Evolutionary conservation across 345 rosid genomes (phyloP), one percentile per base, ranked within the genome.

Genomic region (Trapa bicornis): DNA sequence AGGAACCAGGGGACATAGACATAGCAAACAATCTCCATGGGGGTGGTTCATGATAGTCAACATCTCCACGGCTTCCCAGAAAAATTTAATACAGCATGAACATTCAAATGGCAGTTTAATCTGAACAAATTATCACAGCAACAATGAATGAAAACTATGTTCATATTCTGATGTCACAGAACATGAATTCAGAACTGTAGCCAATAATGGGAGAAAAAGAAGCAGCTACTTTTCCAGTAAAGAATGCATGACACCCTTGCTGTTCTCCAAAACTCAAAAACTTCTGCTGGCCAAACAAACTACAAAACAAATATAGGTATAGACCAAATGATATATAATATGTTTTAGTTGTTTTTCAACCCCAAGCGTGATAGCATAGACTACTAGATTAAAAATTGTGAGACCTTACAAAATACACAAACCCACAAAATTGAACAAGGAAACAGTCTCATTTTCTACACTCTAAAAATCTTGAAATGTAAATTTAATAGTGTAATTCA

Each of bases 31-130:
- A 67, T 88, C 81, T 0, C 97, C 96, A 64, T 93, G 92, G 10
- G 96, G 98, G 66, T 88, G 94, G 79, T 93, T 93, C 94, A 90
- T 87, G 5, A 61, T 41, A 61, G 98, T 80, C 48, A 93, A 90
- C 83, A 73, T 78, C 81, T 90, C 96, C 62, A 88, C 89, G 17
- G 92, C 90, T 84, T 86, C 97, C 98, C 88, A 71, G 70, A 22
- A 22, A 47, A 41, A 72, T 65, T 68, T 15, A 15, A 15, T 50
- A 16, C 11, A 50, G 22, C 22, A 50, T 50, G 56, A 50, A 5
- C 14, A 50, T 50, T 36, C 22, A 45, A 15, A 69, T 22, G 50
- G 41, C 3, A n/a, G 10, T 54, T 54, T 54, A 11, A 4, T 54
- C 29, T 22, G 29, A 22, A 22, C 29, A 22, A 22, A 22, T 22